These are phyloP conservation scores for Caryopteris hybrid DNA, from an alignment of 305 asterid genomes.

Conservation along the genomic window DNA sequence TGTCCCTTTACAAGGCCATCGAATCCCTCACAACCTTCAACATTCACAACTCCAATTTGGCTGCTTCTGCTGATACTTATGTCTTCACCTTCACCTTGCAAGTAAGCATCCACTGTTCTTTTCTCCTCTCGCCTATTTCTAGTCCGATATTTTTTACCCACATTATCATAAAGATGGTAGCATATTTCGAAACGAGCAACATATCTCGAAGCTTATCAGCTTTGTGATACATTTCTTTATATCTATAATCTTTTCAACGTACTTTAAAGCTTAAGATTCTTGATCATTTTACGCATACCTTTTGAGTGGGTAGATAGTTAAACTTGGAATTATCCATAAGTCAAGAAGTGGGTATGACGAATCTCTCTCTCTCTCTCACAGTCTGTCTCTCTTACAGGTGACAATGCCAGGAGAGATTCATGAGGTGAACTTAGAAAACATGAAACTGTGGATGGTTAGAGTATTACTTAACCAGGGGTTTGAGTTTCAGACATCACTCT, in stretches of 20 bases:
- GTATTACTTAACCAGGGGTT: conserved; percentile 67
- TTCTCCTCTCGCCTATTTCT: no score
- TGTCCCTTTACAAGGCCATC: conserved; percentile 45
- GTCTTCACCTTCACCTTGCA: conserved; percentile 58
- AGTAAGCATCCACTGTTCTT: conserved; percentile 31
- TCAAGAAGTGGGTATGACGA: no score
- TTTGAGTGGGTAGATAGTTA: no score
- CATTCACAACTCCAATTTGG: conserved; percentile 47
- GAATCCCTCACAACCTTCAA: conserved; percentile 52
- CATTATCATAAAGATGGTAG: no score
- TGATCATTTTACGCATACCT: no score
- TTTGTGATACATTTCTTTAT: no score
- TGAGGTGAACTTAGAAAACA: conserved; percentile 38
- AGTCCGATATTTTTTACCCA: no score
- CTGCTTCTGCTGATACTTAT: conserved; percentile 38
- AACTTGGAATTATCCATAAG: no score
- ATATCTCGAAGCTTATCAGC: no score
- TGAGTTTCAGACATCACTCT: conserved; percentile 37
- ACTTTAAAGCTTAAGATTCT: no score
- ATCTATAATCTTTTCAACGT: no score
- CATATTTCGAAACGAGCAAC: no score
- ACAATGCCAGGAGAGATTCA: conserved; percentile 37
- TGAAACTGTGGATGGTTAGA: conserved; percentile 69
- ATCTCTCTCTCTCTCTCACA: background rate
- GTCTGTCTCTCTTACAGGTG: conserved; percentile 27